phyloP scores from a whole-genome alignment of 2,329 filamentous ascomycete species.

The Curvularia hawaiiensis region DNA sequence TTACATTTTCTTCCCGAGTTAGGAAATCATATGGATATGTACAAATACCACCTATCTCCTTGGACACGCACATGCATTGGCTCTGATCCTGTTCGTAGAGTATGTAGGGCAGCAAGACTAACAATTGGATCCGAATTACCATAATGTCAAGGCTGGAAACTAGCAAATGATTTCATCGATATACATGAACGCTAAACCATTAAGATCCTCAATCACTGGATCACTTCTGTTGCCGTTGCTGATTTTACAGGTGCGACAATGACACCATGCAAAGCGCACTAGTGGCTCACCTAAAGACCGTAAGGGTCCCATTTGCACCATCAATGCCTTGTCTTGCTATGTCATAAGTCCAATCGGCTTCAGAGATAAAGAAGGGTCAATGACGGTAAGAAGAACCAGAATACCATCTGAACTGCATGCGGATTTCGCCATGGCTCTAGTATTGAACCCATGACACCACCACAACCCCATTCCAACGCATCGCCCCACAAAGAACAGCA shows the following conservation, averaged over 20 bases:
- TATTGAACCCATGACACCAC: conserved; percentile 3
- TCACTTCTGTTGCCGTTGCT: background rate
- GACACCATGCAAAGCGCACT: background rate
- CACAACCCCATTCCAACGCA: conserved; percentile 2
- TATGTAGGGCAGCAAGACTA: background rate
- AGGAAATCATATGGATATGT: background rate
- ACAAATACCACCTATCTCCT: too few species aligned
- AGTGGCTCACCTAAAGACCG: background rate
- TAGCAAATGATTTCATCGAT: background rate
- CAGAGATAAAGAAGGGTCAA: background rate
- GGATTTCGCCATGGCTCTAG: background rate
- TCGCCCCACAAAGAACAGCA: background rate
- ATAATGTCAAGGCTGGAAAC: background rate
- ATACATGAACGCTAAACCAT: background rate
- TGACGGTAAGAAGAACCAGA: background rate
- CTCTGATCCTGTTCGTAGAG: background rate
- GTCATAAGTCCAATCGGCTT: too few species aligned
- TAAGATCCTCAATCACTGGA: too few species aligned
- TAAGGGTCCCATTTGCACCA: background rate
- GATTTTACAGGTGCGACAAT: background rate
- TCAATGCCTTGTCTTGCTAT: background rate
- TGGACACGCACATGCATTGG: background rate
- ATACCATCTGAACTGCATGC: background rate
- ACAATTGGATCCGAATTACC: background rate
- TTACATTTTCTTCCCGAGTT: background rate